These are phyloP conservation scores for Trematosphaeria pertusa DNA, from an alignment of 2,329 filamentous ascomycete species.

Conservation along the genomic window DNA sequence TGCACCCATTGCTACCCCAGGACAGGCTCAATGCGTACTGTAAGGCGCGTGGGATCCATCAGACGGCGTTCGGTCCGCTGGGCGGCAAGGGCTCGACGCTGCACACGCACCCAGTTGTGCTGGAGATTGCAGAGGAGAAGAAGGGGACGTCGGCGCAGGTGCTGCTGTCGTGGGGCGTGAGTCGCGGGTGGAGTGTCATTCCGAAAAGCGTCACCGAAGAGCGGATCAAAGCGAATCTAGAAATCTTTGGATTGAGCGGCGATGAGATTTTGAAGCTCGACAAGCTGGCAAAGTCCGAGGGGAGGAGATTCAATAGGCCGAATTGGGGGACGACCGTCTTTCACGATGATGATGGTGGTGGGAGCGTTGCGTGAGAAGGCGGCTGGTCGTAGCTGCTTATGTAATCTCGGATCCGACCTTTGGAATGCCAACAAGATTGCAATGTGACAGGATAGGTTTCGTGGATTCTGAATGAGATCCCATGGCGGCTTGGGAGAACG, in stretches of 20 bases:
- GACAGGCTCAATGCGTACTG: slow-evolving; percentile 14
- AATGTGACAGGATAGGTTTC: too few species aligned
- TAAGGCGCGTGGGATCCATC: slow-evolving; percentile 15
- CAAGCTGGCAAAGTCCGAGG: slow-evolving; percentile 40
- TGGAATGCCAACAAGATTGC: too few species aligned
- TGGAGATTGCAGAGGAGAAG: slow-evolving; percentile 66
- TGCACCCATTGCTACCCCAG: slow-evolving; percentile 19
- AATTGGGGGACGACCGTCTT: slow-evolving; percentile 55
- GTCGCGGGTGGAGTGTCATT: slow-evolving; percentile 50
- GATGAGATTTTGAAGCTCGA: slow-evolving; percentile 24
- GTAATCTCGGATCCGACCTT: too few species aligned
- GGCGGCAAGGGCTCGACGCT: too few species aligned
- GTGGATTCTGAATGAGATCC: too few species aligned
- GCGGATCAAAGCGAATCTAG: slow-evolving; percentile 17
- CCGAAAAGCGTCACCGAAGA: slow-evolving; percentile 23
- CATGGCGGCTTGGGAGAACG: too few species aligned
- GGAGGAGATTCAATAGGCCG: slow-evolving; percentile 55
- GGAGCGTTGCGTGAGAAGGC: slow-evolving; percentile 17
- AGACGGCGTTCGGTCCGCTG: too few species aligned
- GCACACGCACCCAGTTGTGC: slow-evolving; percentile 60
- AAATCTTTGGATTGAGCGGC: slow-evolving; percentile 15
- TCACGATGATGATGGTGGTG: slow-evolving; percentile 51
- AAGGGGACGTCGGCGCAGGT: slow-evolving; percentile 75
- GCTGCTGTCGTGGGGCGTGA: slow-evolving; percentile 79
- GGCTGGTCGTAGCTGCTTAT: too few species aligned